Evolutionary conservation across 371 early-diverging fungal species (phyloP).

Genomic region (Quaeritorhiza haematococci): DNA sequence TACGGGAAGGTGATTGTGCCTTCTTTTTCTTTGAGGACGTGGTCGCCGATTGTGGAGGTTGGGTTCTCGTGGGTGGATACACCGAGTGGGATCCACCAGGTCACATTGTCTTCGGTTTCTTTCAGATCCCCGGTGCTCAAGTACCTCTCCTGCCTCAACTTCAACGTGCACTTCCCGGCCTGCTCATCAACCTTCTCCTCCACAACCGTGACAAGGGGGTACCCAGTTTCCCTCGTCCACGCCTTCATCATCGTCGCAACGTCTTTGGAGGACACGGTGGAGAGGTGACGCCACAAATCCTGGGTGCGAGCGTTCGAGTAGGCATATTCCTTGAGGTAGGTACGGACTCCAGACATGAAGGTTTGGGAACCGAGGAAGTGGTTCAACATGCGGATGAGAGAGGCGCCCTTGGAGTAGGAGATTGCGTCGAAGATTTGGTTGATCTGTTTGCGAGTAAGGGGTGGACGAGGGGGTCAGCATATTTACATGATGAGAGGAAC

Average conservation of each 20-base stretch:
- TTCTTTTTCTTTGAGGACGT: constrained; percentile 32
- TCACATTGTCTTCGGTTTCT: constrained; percentile 55
- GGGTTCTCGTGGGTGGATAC: constrained; percentile 31
- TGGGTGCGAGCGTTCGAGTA: constrained; percentile 78
- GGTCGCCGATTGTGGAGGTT: constrained; percentile 16
- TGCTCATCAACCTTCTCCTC: constrained; percentile 44
- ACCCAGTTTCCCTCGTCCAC: constrained; percentile 88
- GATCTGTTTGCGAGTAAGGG: constrained; percentile 6
- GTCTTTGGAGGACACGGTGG: constrained; percentile 62
- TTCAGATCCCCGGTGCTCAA: constrained; percentile 67
- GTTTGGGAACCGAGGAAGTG: constrained; percentile 60
- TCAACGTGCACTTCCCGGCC: constrained; percentile 32
- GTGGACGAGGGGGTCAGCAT: no score
- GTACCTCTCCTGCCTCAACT: constrained; percentile 67
- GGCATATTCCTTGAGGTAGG: constrained; percentile 73
- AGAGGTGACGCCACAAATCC: constrained; percentile 81
- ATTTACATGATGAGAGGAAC: no score
- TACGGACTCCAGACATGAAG: constrained; percentile 71
- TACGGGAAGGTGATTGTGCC: constrained; percentile 41
- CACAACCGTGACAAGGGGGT: constrained; percentile 68
- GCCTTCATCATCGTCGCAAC: constrained; percentile 73
- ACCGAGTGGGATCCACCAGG: constrained; percentile 74
- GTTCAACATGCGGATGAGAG: constrained; percentile 87
- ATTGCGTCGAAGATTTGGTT: constrained; percentile 46
- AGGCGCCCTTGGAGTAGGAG: constrained; percentile 89